These are phyloP conservation scores for Hypoxylon sp. DNA, from an alignment of 2,329 filamentous ascomycete genomes.

Conservation along the genomic window DNA sequence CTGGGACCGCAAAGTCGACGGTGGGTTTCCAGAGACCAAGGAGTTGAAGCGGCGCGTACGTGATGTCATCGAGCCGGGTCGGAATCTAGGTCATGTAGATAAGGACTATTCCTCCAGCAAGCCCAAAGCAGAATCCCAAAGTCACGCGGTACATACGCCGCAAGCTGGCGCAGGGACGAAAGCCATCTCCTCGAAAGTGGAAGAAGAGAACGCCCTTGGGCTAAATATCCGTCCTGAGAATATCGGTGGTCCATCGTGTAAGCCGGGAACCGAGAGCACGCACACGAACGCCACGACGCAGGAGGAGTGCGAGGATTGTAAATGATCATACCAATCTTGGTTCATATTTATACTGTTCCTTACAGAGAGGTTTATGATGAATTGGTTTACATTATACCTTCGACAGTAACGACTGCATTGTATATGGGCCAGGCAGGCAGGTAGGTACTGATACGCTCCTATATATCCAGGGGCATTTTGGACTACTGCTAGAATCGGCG, in stretches of 20 bases:
- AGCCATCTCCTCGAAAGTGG: background rate
- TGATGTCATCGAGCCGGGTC: conserved; percentile 83
- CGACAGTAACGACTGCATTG: background rate
- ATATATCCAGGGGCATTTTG: background rate
- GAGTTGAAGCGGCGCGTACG: conserved; percentile 87
- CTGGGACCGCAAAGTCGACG: conserved; percentile 90
- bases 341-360: background rate
- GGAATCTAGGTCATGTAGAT: conserved; percentile 87
- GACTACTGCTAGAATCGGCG: too few relatives aligned
- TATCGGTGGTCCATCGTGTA: conserved; percentile 21
- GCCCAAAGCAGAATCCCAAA: background rate
- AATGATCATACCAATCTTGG: conserved; percentile 42
- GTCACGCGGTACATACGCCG: background rate
- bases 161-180: conserved; percentile 14
- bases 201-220: conserved; percentile 26
- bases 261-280: conserved; percentile 27
- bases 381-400: conserved; percentile 3
- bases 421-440: conserved; percentile 5
- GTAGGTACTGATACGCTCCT: conserved; percentile 6
- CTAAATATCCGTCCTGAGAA: conserved; percentile 24
- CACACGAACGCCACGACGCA: conserved; percentile 20
- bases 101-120: conserved; percentile 58
- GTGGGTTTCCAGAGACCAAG: conserved; percentile 95
- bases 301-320: conserved; percentile 57
- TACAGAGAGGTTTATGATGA: background rate